Evolutionary conservation across 768 basidiomycete species (phyloP).

Genomic region (Rhizopogon rudus): DNA sequence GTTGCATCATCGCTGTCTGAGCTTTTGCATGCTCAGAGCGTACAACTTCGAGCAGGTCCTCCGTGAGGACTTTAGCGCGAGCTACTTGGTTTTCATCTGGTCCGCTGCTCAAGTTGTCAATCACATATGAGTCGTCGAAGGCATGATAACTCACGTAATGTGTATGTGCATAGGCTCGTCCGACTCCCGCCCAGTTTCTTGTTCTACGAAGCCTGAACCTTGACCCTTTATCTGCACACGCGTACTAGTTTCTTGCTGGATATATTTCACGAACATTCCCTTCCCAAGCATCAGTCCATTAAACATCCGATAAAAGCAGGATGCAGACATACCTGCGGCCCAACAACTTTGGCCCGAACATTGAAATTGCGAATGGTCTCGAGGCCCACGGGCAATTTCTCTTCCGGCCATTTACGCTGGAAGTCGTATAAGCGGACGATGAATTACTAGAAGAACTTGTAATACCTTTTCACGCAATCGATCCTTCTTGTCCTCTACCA

Average conservation of each 20-base stretch:
- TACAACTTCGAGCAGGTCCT: conserved; percentile 89
- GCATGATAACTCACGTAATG: conserved; percentile 60
- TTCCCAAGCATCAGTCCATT: conserved; percentile 21
- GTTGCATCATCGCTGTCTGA: conserved; percentile 53
- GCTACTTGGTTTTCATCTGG: conserved; percentile 87
- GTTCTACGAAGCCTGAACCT: conserved; percentile 93
- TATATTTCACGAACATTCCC: conserved; percentile 98
- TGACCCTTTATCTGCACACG: conserved; percentile 96
- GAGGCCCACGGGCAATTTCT: conserved; percentile 84
- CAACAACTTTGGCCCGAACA: conserved; percentile 95
- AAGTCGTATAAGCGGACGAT: conserved; percentile 8
- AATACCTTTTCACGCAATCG: conserved; percentile 60
- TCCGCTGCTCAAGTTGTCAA: conserved; percentile 33
- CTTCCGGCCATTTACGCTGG: conserved; percentile 97
- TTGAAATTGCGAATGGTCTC: conserved; percentile 96
- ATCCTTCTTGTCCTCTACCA: conserved; percentile 77
- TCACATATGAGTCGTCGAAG: conserved; percentile 13
- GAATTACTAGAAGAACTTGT: background rate
- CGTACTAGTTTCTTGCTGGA: conserved; percentile 93
- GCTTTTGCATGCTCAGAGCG: conserved; percentile 85
- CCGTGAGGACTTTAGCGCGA: conserved; percentile 81
- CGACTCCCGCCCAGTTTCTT: conserved; percentile 81
- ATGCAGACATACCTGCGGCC: conserved; percentile 65
- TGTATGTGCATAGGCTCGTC: conserved; percentile 92
- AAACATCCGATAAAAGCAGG: no score